These are phyloP conservation scores for Lachnellula cervina DNA, from an alignment of 2,329 filamentous ascomycete species.

Conservation along the genomic window DNA sequence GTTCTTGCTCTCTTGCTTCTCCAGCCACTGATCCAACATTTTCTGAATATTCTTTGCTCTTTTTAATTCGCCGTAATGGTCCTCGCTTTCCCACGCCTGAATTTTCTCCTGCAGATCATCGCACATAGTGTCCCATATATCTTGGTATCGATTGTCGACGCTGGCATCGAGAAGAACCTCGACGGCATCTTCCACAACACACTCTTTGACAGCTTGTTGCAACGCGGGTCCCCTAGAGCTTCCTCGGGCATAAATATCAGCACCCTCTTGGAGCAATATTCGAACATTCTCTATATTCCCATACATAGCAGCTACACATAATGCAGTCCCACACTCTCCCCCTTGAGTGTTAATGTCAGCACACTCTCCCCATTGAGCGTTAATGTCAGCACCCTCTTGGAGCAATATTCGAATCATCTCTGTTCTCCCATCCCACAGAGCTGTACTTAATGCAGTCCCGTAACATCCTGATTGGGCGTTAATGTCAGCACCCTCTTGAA, in stretches of 20 bases:
- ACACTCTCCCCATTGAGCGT: neutral
- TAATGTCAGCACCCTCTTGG: neutral
- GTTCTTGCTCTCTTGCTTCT: no score
- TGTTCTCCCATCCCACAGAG: neutral
- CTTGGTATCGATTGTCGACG: no score
- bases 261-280: constrained; percentile 2
- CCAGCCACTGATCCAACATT: no score
- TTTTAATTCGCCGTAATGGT: no score
- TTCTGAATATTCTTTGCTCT: no score
- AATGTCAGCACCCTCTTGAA: neutral
- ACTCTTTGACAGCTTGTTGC: neutral
- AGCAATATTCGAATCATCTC: neutral
- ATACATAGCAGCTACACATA: neutral
- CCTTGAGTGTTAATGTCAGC: neutral
- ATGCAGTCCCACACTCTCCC: neutral
- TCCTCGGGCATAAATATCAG: neutral
- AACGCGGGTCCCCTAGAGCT: neutral
- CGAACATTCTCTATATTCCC: neutral
- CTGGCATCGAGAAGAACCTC: no score
- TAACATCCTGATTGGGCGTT: neutral
- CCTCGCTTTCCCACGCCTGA: no score
- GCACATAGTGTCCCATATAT: no score
- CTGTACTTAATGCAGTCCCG: neutral
- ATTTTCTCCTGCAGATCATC: no score
- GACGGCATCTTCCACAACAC: no score